Conservation (phyloP, 2,329 filamentous ascomycete genomes). For the Aspergillus ustus region DNA sequence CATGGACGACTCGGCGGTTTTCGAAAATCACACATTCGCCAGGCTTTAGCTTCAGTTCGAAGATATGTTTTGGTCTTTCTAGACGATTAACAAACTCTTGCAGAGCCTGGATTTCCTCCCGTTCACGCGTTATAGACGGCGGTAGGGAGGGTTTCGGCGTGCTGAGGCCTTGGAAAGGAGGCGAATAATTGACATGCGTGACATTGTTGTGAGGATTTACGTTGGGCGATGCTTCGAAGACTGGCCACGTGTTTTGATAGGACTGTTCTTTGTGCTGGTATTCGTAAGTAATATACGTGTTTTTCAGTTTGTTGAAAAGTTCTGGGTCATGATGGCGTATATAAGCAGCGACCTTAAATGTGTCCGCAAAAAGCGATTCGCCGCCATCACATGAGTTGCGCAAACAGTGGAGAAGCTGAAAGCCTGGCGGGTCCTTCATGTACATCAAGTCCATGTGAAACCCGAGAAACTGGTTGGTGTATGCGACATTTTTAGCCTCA, state of each 20-base stretch:
- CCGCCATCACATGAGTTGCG: slow-evolving; percentile 79
- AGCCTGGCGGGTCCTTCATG: slow-evolving; percentile 74
- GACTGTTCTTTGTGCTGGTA: slow-evolving; percentile 69
- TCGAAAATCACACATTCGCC: slow-evolving; percentile 95
- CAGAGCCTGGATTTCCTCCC: slow-evolving; percentile 50
- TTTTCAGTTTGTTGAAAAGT: slow-evolving; percentile 44
- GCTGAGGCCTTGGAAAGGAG: slow-evolving; percentile 71
- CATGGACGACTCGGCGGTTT: slow-evolving; percentile 84
- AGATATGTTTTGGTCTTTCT: slow-evolving; percentile 63
- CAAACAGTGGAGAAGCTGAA: slow-evolving; percentile 89
- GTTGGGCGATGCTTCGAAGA: slow-evolving; percentile 50
- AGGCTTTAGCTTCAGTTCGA: slow-evolving; percentile 72
- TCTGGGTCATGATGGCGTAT: slow-evolving; percentile 22
- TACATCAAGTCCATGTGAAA: slow-evolving; percentile 96
- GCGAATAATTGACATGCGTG: slow-evolving; percentile 69
- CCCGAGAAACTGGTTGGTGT: slow-evolving; percentile 79
- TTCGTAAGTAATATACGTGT: slow-evolving; percentile 62
- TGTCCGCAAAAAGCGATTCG: slow-evolving; percentile 84
- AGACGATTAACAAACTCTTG: slow-evolving; percentile 64
- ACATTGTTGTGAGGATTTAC: slow-evolving; percentile 28
- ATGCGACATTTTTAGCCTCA: slow-evolving; percentile 86
- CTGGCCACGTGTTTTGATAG: slow-evolving; percentile 64
- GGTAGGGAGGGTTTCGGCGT: not conserved
- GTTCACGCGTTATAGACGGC: not conserved
- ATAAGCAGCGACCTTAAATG: slow-evolving; percentile 61